A percentile compares a stretch with the other conserved stretches of the same genome.
phyloP scores from a whole-genome alignment of 2,329 filamentous ascomycete species.

The Neopestalotiopsis clavispora region DNA sequence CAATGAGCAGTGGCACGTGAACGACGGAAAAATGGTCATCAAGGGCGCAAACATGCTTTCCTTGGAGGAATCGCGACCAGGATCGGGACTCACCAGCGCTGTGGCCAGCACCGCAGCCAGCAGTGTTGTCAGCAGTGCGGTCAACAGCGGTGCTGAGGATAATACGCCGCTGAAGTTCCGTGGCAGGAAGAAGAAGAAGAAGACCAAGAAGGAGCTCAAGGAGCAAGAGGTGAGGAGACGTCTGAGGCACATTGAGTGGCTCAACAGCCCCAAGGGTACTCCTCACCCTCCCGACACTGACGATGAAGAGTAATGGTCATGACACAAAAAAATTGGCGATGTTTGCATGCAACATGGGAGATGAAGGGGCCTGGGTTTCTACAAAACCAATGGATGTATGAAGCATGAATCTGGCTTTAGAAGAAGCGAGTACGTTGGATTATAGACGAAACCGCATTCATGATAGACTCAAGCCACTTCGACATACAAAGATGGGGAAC shows the following conservation, averaged over 20 bases:
- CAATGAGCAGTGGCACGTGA: constrained; percentile 95
- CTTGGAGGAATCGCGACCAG: constrained; percentile 82
- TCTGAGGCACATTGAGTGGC: constrained; percentile 83
- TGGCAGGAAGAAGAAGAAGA: constrained; percentile 95
- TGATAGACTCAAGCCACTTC: constrained; percentile 8
- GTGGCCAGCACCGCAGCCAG: constrained; percentile 60
- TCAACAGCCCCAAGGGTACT: constrained; percentile 85
- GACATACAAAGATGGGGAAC: constrained; percentile 4
- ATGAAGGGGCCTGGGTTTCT: neutral
- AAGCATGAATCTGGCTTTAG: constrained; percentile 2
- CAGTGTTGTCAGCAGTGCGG: constrained; percentile 64
- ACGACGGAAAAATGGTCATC: constrained; percentile 83
- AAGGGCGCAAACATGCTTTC: constrained; percentile 77
- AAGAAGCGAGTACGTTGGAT: constrained; percentile 12
- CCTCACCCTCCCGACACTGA: constrained; percentile 79
- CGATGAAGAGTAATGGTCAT: constrained; percentile 61
- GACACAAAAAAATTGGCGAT: neutral
- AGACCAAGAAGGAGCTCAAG: constrained; percentile 95
- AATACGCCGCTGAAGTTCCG: constrained; percentile 83
- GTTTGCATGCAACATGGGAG: neutral
- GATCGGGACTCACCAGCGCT: constrained; percentile 58
- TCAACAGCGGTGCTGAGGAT: constrained; percentile 85
- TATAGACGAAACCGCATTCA: constrained; percentile 13
- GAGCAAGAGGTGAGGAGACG: constrained; percentile 87
- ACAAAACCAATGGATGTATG: neutral